These are phyloP conservation scores for Tylopilus rubrobrunneus DNA, from an alignment of 768 basidiomycete species.

Conservation along the genomic window DNA sequence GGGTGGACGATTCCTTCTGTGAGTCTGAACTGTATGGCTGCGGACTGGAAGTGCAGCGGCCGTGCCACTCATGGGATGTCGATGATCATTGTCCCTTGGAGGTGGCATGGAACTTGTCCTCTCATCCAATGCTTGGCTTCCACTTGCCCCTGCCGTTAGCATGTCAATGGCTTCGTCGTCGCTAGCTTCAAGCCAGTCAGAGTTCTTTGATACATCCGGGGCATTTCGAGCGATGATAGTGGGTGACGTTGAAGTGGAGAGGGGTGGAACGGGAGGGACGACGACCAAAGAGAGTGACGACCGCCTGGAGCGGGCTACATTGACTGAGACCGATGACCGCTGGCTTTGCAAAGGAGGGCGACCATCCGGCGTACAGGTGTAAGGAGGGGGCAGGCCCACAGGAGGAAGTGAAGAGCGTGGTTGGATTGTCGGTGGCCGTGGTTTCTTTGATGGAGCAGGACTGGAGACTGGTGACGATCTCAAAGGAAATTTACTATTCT, in stretches of 20 bases:
- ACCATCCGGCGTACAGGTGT: constrained; percentile 35
- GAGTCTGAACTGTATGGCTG: constrained; percentile 26
- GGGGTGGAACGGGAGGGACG: constrained; percentile 30
- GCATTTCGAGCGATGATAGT: constrained; percentile 33
- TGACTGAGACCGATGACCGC: constrained; percentile 41
- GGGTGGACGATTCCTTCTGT: constrained; percentile 57
- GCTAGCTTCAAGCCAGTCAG: constrained; percentile 74
- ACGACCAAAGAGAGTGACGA: constrained; percentile 62
- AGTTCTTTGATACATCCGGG: constrained; percentile 44
- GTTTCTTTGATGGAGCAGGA: constrained; percentile 20
- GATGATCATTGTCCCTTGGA: constrained; percentile 26
- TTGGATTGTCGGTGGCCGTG: constrained; percentile 25
- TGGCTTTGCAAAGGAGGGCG: constrained; percentile 37
- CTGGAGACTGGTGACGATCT: constrained; percentile 20
- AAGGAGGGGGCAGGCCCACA: constrained; percentile 66
- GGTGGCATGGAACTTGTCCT: constrained; percentile 57
- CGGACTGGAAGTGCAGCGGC: constrained; percentile 27
- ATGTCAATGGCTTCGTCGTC: constrained; percentile 86
- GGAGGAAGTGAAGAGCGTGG: constrained; percentile 24
- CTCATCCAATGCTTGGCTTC: constrained; percentile 79
- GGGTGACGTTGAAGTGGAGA: constrained; percentile 37
- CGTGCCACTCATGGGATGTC: constrained; percentile 15
- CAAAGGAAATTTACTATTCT: constrained; percentile 16
- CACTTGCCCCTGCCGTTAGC: constrained; percentile 76
- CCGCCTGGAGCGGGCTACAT: constrained; percentile 42